A percentile compares a stretch with the other conserved stretches of the same genome.
phyloP scores from a whole-genome alignment of 768 basidiomycete species.

The Russula compacta region DNA sequence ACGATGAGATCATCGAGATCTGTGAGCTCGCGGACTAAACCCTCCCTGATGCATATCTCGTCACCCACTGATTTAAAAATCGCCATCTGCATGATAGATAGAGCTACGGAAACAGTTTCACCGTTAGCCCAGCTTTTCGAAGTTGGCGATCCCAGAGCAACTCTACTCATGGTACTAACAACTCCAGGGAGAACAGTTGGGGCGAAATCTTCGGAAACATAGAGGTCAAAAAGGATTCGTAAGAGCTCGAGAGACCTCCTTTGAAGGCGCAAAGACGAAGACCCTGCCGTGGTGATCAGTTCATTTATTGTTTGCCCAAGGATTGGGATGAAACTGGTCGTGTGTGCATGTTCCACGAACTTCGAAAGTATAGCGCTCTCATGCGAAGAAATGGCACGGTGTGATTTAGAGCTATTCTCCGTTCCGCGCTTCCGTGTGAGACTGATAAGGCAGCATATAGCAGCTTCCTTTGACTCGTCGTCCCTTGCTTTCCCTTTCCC shows the following conservation, averaged over 20 bases:
- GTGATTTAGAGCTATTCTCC: slow-evolving; percentile 31
- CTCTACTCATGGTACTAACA: slow-evolving; percentile 65
- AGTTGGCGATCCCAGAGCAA: slow-evolving; percentile 47
- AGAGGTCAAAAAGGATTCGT: slow-evolving; percentile 39
- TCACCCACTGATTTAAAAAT: slow-evolving; percentile 59
- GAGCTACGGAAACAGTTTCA: slow-evolving; percentile 48
- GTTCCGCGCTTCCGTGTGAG: slow-evolving; percentile 47
- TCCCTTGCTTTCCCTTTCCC: slow-evolving; percentile 60
- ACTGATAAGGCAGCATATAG: slow-evolving; percentile 52
- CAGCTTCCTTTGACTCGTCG: slow-evolving; percentile 78
- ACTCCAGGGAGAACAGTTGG: slow-evolving; percentile 79
- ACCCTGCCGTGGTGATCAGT: slow-evolving; percentile 50
- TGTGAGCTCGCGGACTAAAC: slow-evolving; percentile 44
- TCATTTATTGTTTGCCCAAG: slow-evolving; percentile 77
- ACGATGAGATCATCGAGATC: slow-evolving; percentile 56
- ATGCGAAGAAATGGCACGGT: slow-evolving; percentile 6
- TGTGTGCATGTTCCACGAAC: slow-evolving; percentile 33
- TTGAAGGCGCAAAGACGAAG: slow-evolving; percentile 54
- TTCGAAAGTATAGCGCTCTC: slow-evolving; percentile 30
- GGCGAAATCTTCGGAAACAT: slow-evolving; percentile 41
- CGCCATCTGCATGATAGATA: slow-evolving; percentile 45
- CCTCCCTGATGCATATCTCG: slow-evolving; percentile 52
- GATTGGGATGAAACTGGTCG: slow-evolving; percentile 55
- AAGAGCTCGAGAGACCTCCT: slow-evolving; percentile 51
- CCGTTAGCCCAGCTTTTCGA: slow-evolving; percentile 67